Conservation (phyloP, 23 red algal genomes). For the Pyropia yezoensis region DNA sequence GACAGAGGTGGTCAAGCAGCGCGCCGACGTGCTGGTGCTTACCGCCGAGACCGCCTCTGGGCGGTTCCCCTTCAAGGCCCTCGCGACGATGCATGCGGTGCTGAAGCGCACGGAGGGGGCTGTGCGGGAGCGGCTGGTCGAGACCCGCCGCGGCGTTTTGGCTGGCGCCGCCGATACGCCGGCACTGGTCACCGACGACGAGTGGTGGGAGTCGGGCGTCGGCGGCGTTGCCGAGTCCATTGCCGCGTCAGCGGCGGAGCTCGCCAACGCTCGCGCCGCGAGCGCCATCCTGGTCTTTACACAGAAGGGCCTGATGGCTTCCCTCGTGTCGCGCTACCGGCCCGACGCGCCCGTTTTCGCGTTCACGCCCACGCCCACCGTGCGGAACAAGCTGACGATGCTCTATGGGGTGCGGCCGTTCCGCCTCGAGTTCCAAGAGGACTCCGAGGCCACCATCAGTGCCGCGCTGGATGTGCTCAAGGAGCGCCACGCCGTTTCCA, state of each 20-base stretch:
- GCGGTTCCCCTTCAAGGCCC: slow-evolving; percentile 82
- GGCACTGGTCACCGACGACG: slow-evolving; percentile 22
- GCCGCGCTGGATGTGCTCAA: slow-evolving; percentile 72
- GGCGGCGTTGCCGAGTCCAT: slow-evolving; percentile 71
- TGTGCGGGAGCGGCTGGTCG: slow-evolving; percentile 27
- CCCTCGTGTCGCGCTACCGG: slow-evolving; percentile 69
- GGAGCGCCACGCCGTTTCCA: slow-evolving; percentile 39
- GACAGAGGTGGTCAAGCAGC: slow-evolving; percentile 85
- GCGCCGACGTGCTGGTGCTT: slow-evolving; percentile 80
- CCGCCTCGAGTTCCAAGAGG: slow-evolving; percentile 76
- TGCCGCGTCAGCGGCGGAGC: slow-evolving; percentile 45
- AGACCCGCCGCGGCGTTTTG: slow-evolving; percentile 9
- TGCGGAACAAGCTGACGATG: slow-evolving; percentile 84
- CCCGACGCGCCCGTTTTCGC: slow-evolving; percentile 81
- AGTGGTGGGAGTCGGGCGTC: slow-evolving; percentile 55
- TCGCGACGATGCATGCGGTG: slow-evolving; percentile 79
- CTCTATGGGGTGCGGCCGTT: slow-evolving; percentile 92
- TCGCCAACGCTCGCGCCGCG: slow-evolving; percentile 74
- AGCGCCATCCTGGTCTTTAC: slow-evolving; percentile 92
- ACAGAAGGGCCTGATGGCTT: slow-evolving; percentile 91
- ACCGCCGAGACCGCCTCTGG: slow-evolving; percentile 98
- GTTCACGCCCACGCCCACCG: slow-evolving; percentile 76
- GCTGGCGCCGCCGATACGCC: slow-evolving; percentile 23
- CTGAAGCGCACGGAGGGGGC: slow-evolving; percentile 50
- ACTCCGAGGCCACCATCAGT: slow-evolving; percentile 86